Percentiles rank a stretch among this genome's conserved stretches.
Evolutionary conservation across 768 basidiomycete genomes (phyloP).

Genomic region (Trametes cingulata): DNA sequence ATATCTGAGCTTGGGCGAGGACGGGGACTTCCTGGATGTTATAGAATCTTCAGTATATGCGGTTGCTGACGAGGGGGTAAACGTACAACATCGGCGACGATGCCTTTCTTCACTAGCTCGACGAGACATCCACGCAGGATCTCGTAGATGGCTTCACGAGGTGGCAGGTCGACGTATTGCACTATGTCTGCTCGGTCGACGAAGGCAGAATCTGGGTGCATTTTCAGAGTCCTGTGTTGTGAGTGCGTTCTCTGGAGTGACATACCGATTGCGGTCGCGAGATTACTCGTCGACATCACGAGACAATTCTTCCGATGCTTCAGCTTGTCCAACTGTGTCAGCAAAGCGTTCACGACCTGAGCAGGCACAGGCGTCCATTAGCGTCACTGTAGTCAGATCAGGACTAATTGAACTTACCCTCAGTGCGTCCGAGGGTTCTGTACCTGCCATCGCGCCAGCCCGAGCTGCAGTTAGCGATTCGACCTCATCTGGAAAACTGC

Average conservation of each 20-base stretch:
- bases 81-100: slow-evolving; percentile 67
- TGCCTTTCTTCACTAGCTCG: slow-evolving; percentile 75
- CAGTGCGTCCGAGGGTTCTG: slow-evolving; percentile 93
- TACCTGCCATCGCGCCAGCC: slow-evolving; percentile 92
- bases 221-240: not conserved
- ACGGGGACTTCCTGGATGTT: slow-evolving; percentile 68
- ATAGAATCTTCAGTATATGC: not conserved
- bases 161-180: slow-evolving; percentile 91
- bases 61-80: not conserved
- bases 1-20: slow-evolving; percentile 60
- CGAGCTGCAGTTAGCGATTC: slow-evolving; percentile 94
- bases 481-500: slow-evolving; percentile 73
- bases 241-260: not conserved
- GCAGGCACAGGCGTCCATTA: not conserved
- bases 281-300: slow-evolving; percentile 95
- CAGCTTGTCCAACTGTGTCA: slow-evolving; percentile 96
- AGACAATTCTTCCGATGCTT: slow-evolving; percentile 92
- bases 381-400: not conserved
- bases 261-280: slow-evolving; percentile 90
- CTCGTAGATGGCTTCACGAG: slow-evolving; percentile 90
- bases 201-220: slow-evolving; percentile 79
- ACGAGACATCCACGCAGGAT: slow-evolving; percentile 81
- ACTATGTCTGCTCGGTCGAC: slow-evolving; percentile 97
- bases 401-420: slow-evolving; percentile 62
- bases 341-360: slow-evolving; percentile 94